phyloP scores from a whole-genome alignment of 768 basidiomycete genomes.

The Lentinus brumalis region DNA sequence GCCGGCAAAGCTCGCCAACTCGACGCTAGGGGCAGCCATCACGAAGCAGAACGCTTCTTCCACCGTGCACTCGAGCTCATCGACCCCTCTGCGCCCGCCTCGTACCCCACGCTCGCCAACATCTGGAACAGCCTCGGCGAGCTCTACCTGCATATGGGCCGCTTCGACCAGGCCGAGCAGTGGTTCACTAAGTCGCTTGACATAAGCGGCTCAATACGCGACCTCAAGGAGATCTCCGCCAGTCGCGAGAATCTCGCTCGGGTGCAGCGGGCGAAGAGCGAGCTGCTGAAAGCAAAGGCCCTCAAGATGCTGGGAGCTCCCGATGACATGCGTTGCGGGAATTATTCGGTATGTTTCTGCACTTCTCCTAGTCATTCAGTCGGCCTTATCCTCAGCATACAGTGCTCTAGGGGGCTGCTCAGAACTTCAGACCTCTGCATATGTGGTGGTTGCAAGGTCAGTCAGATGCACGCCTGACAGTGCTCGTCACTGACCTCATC shows the following conservation, averaged over 20 bases:
- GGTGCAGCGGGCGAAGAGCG: conserved; percentile 37
- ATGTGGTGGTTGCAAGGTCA: conserved; percentile 19
- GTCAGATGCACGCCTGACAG: background rate
- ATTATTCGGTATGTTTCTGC: conserved; percentile 24
- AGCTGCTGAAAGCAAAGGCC: conserved; percentile 34
- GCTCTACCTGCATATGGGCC: conserved; percentile 37
- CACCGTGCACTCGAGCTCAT: conserved; percentile 36
- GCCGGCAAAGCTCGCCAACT: conserved; percentile 26
- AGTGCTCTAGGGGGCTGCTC: conserved; percentile 12
- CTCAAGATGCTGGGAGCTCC: conserved; percentile 32
- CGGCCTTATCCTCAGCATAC: background rate
- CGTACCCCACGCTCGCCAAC: conserved; percentile 26
- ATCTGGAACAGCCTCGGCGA: conserved; percentile 40
- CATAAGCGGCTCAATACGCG: conserved; percentile 31
- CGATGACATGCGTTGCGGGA: conserved; percentile 32
- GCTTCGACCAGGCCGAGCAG: conserved; percentile 40
- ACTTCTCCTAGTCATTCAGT: no score
- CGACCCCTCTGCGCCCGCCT: conserved; percentile 24
- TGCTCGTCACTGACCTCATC: background rate
- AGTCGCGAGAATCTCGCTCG: conserved; percentile 42
- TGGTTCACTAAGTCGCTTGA: conserved; percentile 37
- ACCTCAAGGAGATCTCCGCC: conserved; percentile 26
- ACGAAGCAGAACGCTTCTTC: conserved; percentile 34
- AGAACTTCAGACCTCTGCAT: conserved; percentile 11
- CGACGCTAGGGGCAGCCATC: conserved; percentile 26